These are phyloP conservation scores for Colletotrichum eremochloae DNA, from an alignment of 2,329 filamentous ascomycete genomes.

Conservation along the genomic window DNA sequence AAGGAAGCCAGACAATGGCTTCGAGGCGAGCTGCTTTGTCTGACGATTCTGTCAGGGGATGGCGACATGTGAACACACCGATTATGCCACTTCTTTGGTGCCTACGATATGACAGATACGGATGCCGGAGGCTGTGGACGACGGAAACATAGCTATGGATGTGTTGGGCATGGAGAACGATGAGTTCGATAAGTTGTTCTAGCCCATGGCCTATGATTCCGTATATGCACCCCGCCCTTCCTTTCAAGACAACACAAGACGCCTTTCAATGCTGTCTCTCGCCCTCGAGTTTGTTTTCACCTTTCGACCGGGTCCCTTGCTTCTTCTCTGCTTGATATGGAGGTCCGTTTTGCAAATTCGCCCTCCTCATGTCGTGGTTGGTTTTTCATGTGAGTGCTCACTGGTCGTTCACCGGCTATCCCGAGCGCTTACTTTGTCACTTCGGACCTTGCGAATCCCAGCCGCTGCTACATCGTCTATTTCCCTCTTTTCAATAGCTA, in stretches of 20 bases:
- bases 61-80: no score
- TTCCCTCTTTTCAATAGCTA: conserved; percentile 46
- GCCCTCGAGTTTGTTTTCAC: conserved; percentile 30
- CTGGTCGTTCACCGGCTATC: not conserved
- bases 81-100: no score
- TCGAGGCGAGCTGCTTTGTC: no score
- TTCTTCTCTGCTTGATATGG: conserved; percentile 37
- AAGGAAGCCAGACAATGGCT: no score
- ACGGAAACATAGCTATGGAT: no score
- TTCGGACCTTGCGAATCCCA: conserved; percentile 57
- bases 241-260: not conserved
- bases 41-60: no score
- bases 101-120: no score
- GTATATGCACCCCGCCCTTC: not conserved
- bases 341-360: not conserved
- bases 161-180: no score
- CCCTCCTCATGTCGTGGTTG: conserved; percentile 43
- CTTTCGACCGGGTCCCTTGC: conserved; percentile 37
- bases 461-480: conserved; percentile 59
- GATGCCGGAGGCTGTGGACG: no score
- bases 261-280: conserved; percentile 38
- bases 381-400: not conserved
- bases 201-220: not conserved
- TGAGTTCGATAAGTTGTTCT: not conserved
- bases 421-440: conserved; percentile 52